Evolutionary conservation across 306 rosid genomes (phyloP).

Genomic region (Hippophae rhamnoides): DNA sequence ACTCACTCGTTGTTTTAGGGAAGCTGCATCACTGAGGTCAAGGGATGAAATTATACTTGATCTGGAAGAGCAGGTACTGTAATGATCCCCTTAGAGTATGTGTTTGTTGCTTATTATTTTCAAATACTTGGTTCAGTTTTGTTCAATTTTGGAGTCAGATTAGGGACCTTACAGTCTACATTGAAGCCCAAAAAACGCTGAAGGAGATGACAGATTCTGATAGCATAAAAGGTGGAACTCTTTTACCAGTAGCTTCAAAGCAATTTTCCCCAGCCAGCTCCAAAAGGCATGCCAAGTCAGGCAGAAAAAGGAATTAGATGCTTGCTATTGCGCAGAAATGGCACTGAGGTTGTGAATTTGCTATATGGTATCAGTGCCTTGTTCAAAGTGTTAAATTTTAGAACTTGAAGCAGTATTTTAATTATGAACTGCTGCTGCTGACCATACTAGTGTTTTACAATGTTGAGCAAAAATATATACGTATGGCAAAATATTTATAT

Average conservation of each 20-base stretch:
- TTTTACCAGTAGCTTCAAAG: slow-evolving; percentile 59
- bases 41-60: slow-evolving; percentile 53
- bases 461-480: too few relatives aligned
- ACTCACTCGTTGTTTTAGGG: slow-evolving; percentile 43
- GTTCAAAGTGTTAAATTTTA: not conserved
- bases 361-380: not conserved
- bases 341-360: not conserved
- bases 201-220: slow-evolving; percentile 51
- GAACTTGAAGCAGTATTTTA: too few relatives aligned
- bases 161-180: slow-evolving; percentile 65
- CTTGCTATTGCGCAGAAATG: not conserved
- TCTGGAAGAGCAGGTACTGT: slow-evolving; percentile 86
- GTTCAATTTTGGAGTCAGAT: slow-evolving; percentile 41
- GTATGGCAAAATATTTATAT: too few relatives aligned
- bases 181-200: slow-evolving; percentile 72
- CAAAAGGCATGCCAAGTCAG: slow-evolving; percentile 50
- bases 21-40: slow-evolving; percentile 33
- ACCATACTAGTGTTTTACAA: too few relatives aligned
- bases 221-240: slow-evolving; percentile 70
- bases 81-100: not conserved
- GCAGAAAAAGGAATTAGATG: slow-evolving; percentile 58
- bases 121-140: slow-evolving; percentile 3
- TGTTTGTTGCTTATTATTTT: not conserved
- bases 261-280: slow-evolving; percentile 45
- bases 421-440: too few relatives aligned